Evolutionary conservation across 1,284 basidiomycete species (phyloP), one percentile per base, ranked within the genome.

Genomic region (Moniliophthora roreri): DNA sequence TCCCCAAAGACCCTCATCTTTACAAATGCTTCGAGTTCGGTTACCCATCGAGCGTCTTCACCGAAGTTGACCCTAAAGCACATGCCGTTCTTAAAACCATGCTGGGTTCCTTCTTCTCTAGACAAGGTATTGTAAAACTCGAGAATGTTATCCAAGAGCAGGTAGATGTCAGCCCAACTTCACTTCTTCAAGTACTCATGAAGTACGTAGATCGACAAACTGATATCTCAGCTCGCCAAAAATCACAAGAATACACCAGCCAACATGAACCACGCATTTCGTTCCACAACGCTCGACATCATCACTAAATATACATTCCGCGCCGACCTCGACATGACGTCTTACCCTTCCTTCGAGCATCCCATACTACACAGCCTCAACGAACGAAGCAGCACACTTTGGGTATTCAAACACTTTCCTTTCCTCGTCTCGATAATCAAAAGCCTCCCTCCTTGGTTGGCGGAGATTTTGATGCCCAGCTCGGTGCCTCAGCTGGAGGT

Each of bases 231-330:
- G 32, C 32, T 67, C 52, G 39, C 62, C 38, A 48, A 42, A 49
- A 11, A 58, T 7, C 21, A 47, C 16, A 37, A 13, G 18, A 34
- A 15, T 10, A 36, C 24, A 3, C 60, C 63, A n/a, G 58, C 54
- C 16, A 59, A 64, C 18, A 34, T 64, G 4, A 34, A 55, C 45
- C 44, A 52, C 18, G 63, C 50, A 3, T 61, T 58, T 52, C 54
- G 52, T 4, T 58, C 54, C 4, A 58, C 58, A 10, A 51, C 58
- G 0, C 48, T 70, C 23, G 68, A 69, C 32, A 57, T 66, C 18
- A 66, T 70, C 52, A 63, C 59, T 8, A 57, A 62, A 4, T 67
- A 67, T 49, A 69, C 65, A 54, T 68, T 66, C 52, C 66, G 59
- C 2, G 50, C 52, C 8, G 58, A 61, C 4, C 52, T 55, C 18